Percentiles rank a stretch among this genome's conserved stretches.
phyloP scores from a whole-genome alignment of 2,329 filamentous ascomycete genomes.

The Penicillium sp. region DNA sequence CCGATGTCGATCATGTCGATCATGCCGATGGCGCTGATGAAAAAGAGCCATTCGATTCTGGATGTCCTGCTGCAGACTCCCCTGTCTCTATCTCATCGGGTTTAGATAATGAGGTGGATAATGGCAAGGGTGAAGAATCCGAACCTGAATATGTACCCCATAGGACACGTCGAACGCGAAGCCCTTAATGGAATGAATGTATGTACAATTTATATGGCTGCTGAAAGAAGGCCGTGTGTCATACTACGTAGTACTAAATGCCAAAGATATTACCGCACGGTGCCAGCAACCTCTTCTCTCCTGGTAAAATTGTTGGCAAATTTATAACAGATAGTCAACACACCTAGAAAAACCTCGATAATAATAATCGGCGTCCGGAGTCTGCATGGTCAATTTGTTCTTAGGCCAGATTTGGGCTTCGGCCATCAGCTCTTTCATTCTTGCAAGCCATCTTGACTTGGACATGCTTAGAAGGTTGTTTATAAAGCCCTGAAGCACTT shows the following conservation, averaged over 20 bases:
- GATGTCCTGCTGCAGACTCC: not conserved
- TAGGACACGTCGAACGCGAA: constrained; percentile 24
- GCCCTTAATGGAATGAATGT: constrained; percentile 3
- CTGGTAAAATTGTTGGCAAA: not conserved
- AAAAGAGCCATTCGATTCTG: constrained; percentile 3
- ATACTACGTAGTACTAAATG: not conserved
- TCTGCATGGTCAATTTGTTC: no score
- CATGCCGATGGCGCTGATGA: not conserved
- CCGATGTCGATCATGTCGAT: not conserved
- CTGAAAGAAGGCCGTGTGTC: not conserved
- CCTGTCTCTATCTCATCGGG: constrained; percentile 14
- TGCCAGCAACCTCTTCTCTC: not conserved
- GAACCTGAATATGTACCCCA: constrained; percentile 22
- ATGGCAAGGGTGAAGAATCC: constrained; percentile 7
- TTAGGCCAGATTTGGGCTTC: no score
- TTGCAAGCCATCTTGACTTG: not conserved
- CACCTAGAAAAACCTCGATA: no score
- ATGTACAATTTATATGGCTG: not conserved
- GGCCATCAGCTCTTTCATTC: no score
- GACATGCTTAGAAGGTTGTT: no score
- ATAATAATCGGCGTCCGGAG: no score
- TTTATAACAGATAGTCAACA: no score
- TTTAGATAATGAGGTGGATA: constrained; percentile 9
- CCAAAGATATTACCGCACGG: not conserved
- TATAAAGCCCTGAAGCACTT: not conserved